Percentiles rank a stretch among this genome's conserved stretches.
Conservation (phyloP, 1,284 basidiomycete species). For the Pseudozyma sp. region DNA sequence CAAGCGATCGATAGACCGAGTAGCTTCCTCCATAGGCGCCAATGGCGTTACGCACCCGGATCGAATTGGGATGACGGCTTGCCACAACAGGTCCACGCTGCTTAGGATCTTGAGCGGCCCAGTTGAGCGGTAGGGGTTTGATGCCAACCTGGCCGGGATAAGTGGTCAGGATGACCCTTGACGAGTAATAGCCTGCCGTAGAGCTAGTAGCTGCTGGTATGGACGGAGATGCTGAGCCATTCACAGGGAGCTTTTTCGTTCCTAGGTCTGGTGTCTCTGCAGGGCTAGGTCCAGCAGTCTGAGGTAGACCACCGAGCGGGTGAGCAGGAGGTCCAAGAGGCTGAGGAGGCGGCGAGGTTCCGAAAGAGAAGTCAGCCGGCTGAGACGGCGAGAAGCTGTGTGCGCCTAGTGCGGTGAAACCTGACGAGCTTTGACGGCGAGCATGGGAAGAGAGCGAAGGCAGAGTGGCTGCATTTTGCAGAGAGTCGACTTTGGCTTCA, state of each 20-base stretch:
- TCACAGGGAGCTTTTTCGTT: conserved; percentile 22
- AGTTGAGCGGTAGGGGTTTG: conserved; percentile 80
- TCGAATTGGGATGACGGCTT: conserved; percentile 83
- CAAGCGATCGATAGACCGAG: conserved; percentile 91
- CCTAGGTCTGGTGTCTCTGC: conserved; percentile 52
- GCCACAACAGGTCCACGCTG: conserved; percentile 88
- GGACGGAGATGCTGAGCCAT: conserved; percentile 30
- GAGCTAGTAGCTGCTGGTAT: conserved; percentile 28
- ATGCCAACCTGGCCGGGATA: conserved; percentile 71
- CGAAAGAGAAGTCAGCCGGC: conserved; percentile 34
- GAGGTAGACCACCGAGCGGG: conserved; percentile 29
- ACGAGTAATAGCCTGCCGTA: conserved; percentile 47
- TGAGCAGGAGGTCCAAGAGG: conserved; percentile 54
- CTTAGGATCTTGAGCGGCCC: conserved; percentile 80
- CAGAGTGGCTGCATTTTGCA: conserved; percentile 50
- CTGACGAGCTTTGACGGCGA: conserved; percentile 45
- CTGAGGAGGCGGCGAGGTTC: conserved; percentile 54
- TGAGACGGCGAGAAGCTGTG: conserved; percentile 45
- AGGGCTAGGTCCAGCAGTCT: conserved; percentile 55
- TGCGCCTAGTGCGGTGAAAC: conserved; percentile 47
- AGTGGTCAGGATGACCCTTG: conserved; percentile 60
- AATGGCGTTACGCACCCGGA: conserved; percentile 91
- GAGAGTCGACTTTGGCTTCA: conserved; percentile 57
- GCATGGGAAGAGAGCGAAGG: conserved; percentile 48
- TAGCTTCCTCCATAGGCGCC: conserved; percentile 94